Evolutionary conservation across 306 rosid genomes (phyloP), one percentile per base, ranked within the genome.

Genomic region (Luffa aegyptiaca): DNA sequence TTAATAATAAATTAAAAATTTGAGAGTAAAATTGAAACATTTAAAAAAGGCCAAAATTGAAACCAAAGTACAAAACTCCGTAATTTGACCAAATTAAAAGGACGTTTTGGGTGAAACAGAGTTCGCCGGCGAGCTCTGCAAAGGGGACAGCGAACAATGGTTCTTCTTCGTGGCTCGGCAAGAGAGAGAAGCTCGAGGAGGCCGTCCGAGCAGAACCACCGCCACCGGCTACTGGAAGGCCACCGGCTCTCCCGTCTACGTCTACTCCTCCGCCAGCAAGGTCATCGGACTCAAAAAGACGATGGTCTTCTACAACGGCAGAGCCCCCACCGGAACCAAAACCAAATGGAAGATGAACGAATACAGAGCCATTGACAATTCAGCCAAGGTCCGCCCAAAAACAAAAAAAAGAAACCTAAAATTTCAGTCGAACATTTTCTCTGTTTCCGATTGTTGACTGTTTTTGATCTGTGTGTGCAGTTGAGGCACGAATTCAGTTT

Each of bases 301-400:
- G 41, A 92, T 92, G 98, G 98, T 92, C 0, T 94, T 94, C 81
- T 92, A 94, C 80, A 83, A 45, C 48, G 98, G 97, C 5, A 94
- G 84, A 85, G 94, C 98, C 57, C 98, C 97, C 1, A 86, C 83
- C 0, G 97, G 98, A 37, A 90, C 84, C 10, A 94, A 91, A 84
- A 94, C 97, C 70, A 89, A 89, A 44, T 92, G 97, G 98, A 94
- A 94, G 88, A 90, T 92, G 96, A 89, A 92, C 72, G 98, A 92
- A 69, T 94, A 94, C 56, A 90, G 85, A 89, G 97, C 93, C 78
- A 94, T 94, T 33, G 83, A 87, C 35, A 65, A 71, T 51, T 81
- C 10, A 5, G 56, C 81, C 45, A 66, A 20, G 75, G 75, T 51
- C 14, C 20, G 11, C 11, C 52, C n/a, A n/a, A n/a, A n/a, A n/a